Base-by-base conservation (phyloP, 192 early-diverging fungal species). In the Chytriomyces sp. region DNA sequence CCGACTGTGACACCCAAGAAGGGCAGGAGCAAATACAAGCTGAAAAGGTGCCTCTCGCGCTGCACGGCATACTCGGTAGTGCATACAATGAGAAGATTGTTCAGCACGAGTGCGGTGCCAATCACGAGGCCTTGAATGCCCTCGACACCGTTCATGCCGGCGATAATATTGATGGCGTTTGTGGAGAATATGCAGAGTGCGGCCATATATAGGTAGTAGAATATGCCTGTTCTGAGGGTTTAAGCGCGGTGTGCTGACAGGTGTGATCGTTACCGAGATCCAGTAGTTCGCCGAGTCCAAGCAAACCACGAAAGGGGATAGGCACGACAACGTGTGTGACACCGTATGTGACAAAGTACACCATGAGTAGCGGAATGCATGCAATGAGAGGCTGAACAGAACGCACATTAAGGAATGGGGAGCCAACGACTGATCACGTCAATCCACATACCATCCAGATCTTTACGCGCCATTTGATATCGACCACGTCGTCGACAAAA, bases 101-200 rank as follows among this genome's bases (percentile, higher is more conserved):
- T 94, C 59, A 86, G 4, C 26, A 86, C 85, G 17, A 96, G 79
- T 4, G 98, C 95, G 34, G 92, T 38, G 2, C 91, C 95, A 62
- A 99, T 98, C 2, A 99, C 86, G 0, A 99, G 79, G 2, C 93
- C 90, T 82, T 98, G 96, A 1, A 91, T 92, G 4, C 91, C 93
- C 78, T 99, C 98, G 36, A 99, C 90, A 3, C 98, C 98, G 79
- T 99, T 99, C 71, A 97, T 92, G 22, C 98, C 98, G 2, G 98
- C 98, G 54, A 98, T 80, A 44, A 99, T 98, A 74, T 99, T 99
- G 82, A 99, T 98, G 17, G 93, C 91, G 73, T 99, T 94, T 8
- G 98, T 99, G 62, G 93, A 96, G 76, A 99, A 99, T 26, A 96
- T 91, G 34, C 90, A 86, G 59, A 98, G 84, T 70, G 91, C 77